Percentiles rank a stretch among this genome's conserved stretches.
phyloP scores from a whole-genome alignment of 2,329 filamentous ascomycete genomes.

The Rosellinia necatrix region DNA sequence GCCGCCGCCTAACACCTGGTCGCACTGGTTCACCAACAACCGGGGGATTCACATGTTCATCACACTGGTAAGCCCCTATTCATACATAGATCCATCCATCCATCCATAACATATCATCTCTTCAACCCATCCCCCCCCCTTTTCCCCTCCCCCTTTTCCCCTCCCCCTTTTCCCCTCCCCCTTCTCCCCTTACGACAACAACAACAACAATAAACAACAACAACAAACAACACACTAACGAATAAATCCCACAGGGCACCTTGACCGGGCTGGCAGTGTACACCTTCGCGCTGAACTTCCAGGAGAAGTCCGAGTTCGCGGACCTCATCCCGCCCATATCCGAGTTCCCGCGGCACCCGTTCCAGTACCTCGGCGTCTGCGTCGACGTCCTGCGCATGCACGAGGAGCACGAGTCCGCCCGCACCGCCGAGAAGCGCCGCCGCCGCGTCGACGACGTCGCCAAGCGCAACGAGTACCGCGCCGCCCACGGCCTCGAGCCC shows the following conservation, averaged over 20 bases:
- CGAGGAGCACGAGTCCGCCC: conserved; percentile 69
- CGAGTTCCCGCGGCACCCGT: conserved; percentile 71
- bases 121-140: background rate
- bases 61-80: conserved; percentile 67
- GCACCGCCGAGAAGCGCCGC: conserved; percentile 73
- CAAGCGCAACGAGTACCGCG: conserved; percentile 84
- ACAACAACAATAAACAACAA: background rate
- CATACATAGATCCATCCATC: background rate
- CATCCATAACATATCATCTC: background rate
- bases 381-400: conserved; percentile 78
- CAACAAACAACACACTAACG: conserved; percentile 1
- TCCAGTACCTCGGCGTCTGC: conserved; percentile 67
- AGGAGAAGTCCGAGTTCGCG: conserved; percentile 75
- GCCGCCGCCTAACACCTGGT: conserved; percentile 79
- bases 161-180: background rate
- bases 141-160: background rate
- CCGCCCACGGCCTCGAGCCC: conserved; percentile 78
- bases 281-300: conserved; percentile 80
- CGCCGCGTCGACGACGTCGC: conserved; percentile 81
- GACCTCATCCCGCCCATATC: conserved; percentile 76
- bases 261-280: conserved; percentile 70
- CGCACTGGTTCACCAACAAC: conserved; percentile 84
- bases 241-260: conserved; percentile 56
- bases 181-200: background rate
- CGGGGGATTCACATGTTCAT: conserved; percentile 79